phyloP scores from a whole-genome alignment of 306 rosid genomes.

The Trichosanthes cucumerina region DNA sequence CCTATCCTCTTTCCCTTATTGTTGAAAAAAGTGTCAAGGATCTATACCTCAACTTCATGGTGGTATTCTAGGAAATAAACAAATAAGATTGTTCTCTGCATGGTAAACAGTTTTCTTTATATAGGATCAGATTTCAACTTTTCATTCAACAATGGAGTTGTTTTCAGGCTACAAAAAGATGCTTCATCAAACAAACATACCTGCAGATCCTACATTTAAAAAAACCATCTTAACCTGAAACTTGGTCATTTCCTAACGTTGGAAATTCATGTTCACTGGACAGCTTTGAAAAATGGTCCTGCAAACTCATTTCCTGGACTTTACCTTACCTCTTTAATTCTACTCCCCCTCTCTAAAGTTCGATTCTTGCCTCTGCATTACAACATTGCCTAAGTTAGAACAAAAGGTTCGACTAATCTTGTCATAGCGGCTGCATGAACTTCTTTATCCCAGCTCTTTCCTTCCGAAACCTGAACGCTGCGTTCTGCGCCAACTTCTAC shows the following conservation, averaged over 20 bases:
- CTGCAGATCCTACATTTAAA: conserved; percentile 33
- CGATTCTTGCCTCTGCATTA: not conserved
- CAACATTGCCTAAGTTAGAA: conserved; percentile 17
- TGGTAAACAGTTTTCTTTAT: not conserved
- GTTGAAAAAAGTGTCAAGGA: not conserved
- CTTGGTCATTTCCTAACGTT: conserved; percentile 31
- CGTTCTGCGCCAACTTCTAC: not conserved
- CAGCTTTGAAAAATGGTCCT: conserved; percentile 48
- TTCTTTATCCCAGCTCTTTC: conserved; percentile 1
- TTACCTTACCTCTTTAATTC: conserved; percentile 17
- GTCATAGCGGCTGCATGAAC: not conserved
- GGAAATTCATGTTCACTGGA: conserved; percentile 13
- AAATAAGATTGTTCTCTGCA: conserved; percentile 18
- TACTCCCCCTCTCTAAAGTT: conserved; percentile 14
- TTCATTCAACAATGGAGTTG: conserved; percentile 22
- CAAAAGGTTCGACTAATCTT: conserved; percentile 18
- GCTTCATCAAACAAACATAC: conserved; percentile 31
- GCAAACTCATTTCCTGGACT: conserved; percentile 35
- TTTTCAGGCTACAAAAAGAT: conserved; percentile 8
- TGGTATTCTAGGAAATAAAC: not conserved
- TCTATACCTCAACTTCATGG: not conserved
- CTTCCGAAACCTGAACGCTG: conserved; percentile 13
- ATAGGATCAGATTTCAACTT: conserved; percentile 21
- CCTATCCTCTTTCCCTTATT: too few relatives aligned
- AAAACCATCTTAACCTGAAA: conserved; percentile 21